These are phyloP conservation scores for Trematosphaeria pertusa DNA, from an alignment of 2,329 filamentous ascomycete genomes.

Conservation along the genomic window DNA sequence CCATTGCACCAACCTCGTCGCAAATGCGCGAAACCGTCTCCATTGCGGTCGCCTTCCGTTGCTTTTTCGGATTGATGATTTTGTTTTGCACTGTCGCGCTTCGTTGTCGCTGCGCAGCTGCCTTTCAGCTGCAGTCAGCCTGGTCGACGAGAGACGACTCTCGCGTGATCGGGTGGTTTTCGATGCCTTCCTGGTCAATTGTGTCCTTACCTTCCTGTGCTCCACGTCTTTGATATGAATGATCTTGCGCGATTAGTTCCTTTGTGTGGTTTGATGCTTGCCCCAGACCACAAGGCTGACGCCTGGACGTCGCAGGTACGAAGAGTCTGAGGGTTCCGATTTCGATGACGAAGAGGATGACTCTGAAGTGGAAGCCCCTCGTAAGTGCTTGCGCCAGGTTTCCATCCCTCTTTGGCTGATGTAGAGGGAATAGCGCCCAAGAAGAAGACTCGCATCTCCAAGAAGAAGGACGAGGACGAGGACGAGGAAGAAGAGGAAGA, in stretches of 20 bases:
- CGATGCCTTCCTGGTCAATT: too few species aligned
- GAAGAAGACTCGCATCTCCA: slow-evolving; percentile 42
- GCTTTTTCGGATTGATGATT: slow-evolving; percentile 16
- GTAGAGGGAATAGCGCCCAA: slow-evolving; percentile 34
- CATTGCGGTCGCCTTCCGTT: slow-evolving; percentile 29
- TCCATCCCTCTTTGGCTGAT: slow-evolving; percentile 4
- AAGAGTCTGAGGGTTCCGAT: slow-evolving; percentile 46
- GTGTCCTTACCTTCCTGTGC: too few species aligned
- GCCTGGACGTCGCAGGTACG: slow-evolving; percentile 34
- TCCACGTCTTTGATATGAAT: too few species aligned
- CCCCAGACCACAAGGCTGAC: slow-evolving; percentile 26
- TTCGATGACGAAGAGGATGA: slow-evolving; percentile 46
- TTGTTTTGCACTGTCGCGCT: slow-evolving; percentile 15
- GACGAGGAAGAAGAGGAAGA: slow-evolving; percentile 40
- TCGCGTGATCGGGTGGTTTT: slow-evolving; percentile 10
- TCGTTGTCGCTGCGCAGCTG: slow-evolving; percentile 23
- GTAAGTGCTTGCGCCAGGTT: slow-evolving; percentile 28
- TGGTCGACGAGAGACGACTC: slow-evolving; percentile 7
- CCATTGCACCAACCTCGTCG: slow-evolving; percentile 26
- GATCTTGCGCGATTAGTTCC: background rate
- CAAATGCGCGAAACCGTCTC: slow-evolving; percentile 22
- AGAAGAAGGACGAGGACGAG: slow-evolving; percentile 40
- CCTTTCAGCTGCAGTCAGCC: slow-evolving; percentile 19
- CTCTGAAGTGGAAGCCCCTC: slow-evolving; percentile 44
- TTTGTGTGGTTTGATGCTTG: background rate